Conservation (phyloP, 345 rosid genomes). For the Linum trigynum region DNA sequence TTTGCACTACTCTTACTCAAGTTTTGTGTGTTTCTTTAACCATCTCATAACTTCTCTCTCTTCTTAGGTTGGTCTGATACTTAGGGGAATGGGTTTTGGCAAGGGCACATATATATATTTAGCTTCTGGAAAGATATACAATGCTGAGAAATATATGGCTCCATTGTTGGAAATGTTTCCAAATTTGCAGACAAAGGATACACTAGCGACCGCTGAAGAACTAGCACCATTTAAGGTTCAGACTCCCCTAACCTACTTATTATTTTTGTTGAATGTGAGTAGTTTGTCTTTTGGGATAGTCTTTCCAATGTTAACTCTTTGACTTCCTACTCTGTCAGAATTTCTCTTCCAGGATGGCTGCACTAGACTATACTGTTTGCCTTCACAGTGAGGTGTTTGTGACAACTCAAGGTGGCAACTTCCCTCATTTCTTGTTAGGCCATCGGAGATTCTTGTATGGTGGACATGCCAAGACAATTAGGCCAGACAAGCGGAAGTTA, state of each 20-base stretch:
- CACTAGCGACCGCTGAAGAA: slow-evolving; percentile 73
- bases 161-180: slow-evolving; percentile 96
- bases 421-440: slow-evolving; percentile 97
- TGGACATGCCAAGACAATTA: slow-evolving; percentile 91
- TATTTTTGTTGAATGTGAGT: not conserved
- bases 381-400: slow-evolving; percentile 99
- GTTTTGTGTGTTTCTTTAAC: not conserved
- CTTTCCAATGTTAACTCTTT: slow-evolving; percentile 1
- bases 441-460: slow-evolving; percentile 84
- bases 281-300: slow-evolving; percentile 5
- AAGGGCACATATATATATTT: slow-evolving; percentile 68
- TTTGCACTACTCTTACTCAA: not conserved
- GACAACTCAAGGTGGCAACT: slow-evolving; percentile 98
- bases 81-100: slow-evolving; percentile 98
- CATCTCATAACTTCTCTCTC: not conserved
- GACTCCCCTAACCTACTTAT: not conserved
- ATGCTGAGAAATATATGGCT: slow-evolving; percentile 81
- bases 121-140: slow-evolving; percentile 95
- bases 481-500: slow-evolving; percentile 95
- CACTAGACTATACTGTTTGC: slow-evolving; percentile 97
- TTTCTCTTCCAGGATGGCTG: slow-evolving; percentile 99
- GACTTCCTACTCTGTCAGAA: slow-evolving; percentile 46
- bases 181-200: slow-evolving; percentile 80
- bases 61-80: slow-evolving; percentile 89
- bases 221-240: slow-evolving; percentile 76